Percentiles rank a stretch among this genome's conserved stretches.
phyloP scores from a whole-genome alignment of 768 basidiomycete genomes.

The Phaeolepiota aurea region DNA sequence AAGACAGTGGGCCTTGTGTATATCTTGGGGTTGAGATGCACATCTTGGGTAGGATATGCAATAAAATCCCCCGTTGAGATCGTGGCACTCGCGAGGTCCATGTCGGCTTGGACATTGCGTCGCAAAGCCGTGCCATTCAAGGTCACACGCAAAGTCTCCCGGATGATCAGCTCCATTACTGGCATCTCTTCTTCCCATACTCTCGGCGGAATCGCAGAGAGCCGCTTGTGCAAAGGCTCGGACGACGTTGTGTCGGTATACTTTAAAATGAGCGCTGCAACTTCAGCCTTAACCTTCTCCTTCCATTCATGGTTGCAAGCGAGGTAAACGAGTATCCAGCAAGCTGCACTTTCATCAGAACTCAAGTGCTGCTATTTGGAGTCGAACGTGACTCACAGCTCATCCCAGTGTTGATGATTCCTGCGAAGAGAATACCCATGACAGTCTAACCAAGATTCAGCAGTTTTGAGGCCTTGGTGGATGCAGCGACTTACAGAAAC shows the following conservation, averaged over 20 bases:
- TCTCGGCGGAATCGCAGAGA: conserved; percentile 22
- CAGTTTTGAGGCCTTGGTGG: neutral
- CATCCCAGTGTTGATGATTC: conserved; percentile 25
- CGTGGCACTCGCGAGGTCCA: conserved; percentile 15
- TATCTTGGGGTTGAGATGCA: conserved; percentile 24
- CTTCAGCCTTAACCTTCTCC: conserved; percentile 17
- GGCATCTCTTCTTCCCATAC: conserved; percentile 35
- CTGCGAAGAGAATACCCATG: conserved; percentile 26
- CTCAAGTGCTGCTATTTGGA: neutral
- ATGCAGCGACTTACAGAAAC: conserved; percentile 12
- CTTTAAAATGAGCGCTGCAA: conserved; percentile 19
- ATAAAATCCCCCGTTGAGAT: conserved; percentile 26
- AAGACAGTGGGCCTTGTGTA: conserved; percentile 25
- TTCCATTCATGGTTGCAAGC: conserved; percentile 26
- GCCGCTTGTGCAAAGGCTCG: conserved; percentile 23
- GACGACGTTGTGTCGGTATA: conserved; percentile 14
- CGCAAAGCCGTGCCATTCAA: conserved; percentile 20
- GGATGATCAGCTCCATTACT: conserved; percentile 24
- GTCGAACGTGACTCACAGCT: conserved; percentile 14
- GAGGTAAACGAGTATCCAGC: conserved; percentile 27
- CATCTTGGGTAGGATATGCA: conserved; percentile 22
- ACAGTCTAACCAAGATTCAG: conserved; percentile 14
- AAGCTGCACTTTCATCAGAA: conserved; percentile 15
- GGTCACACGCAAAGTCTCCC: conserved; percentile 29
- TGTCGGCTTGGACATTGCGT: conserved; percentile 22